Evolutionary conservation across 768 basidiomycete species (phyloP).

Genomic region (Psilocybe sp.): DNA sequence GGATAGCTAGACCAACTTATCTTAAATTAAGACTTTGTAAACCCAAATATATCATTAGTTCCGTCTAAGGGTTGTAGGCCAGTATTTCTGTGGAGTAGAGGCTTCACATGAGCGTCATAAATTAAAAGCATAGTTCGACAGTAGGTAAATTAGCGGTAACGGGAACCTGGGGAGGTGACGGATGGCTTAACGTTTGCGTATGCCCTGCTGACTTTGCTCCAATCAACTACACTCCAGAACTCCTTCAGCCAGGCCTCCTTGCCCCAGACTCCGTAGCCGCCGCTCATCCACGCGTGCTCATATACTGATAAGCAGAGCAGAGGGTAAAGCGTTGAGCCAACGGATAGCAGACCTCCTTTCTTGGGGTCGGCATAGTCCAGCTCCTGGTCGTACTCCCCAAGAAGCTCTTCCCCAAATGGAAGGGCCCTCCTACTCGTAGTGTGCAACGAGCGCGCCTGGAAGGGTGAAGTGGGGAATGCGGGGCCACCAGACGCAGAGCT

Average conservation of each 20-base stretch:
- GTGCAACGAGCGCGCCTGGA: constrained; percentile 9
- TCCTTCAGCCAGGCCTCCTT: constrained; percentile 81
- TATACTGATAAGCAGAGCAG: constrained; percentile 77
- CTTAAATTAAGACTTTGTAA: no score
- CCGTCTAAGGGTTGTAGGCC: no score
- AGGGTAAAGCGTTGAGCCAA: constrained; percentile 65
- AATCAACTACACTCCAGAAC: constrained; percentile 84
- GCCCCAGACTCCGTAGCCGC: constrained; percentile 88
- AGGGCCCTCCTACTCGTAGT: neutral
- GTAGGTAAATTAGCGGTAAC: neutral
- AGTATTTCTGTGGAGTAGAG: no score
- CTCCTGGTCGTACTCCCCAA: neutral
- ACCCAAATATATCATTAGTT: no score
- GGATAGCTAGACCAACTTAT: no score
- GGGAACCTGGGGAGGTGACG: neutral
- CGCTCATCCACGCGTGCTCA: constrained; percentile 84
- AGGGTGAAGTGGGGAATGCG: neutral
- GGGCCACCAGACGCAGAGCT: neutral
- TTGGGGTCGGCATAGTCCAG: neutral
- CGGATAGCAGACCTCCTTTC: constrained; percentile 19
- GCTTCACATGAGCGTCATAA: no score
- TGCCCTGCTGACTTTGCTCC: constrained; percentile 54
- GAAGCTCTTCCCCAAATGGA: neutral
- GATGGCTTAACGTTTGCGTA: constrained; percentile 19
- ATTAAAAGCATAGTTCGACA: no score